Evolutionary conservation across 192 early-diverging fungal species (phyloP).

Genomic region (Martensiomyces pterosporus): DNA sequence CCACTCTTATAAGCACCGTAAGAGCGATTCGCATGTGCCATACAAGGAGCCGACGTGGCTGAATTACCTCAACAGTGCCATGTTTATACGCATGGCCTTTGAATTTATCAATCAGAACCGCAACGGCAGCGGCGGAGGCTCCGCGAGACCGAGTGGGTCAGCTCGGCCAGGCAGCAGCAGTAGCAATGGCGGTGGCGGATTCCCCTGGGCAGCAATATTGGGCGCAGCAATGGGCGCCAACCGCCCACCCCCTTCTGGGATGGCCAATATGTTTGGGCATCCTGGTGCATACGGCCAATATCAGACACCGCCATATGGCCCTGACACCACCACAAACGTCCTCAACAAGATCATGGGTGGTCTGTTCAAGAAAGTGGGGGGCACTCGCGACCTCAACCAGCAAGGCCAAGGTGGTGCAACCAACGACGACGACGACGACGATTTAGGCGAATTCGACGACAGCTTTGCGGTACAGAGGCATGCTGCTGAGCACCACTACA

Average conservation of each 20-base stretch:
- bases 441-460: constrained; percentile 30
- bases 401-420: no score
- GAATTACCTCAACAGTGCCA: constrained; percentile 19
- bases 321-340: constrained; percentile 26
- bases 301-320: no score
- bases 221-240: not conserved
- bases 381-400: constrained; percentile 40
- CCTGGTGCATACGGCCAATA: not conserved
- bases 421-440: constrained; percentile 2
- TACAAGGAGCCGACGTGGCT: constrained; percentile 34
- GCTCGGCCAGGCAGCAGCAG: constrained; percentile 1
- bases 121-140: constrained; percentile 3
- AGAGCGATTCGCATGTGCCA: constrained; percentile 9
- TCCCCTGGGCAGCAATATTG: not conserved
- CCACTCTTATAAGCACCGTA: constrained; percentile 23
- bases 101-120: constrained; percentile 11
- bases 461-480: constrained; percentile 28
- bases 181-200: constrained; percentile 15
- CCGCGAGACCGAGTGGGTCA: constrained; percentile 7
- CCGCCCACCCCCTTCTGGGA: no score
- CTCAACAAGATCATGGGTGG: constrained; percentile 42
- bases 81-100: constrained; percentile 23
- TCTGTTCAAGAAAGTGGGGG: constrained; percentile 24
- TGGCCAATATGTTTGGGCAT: no score
- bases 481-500: constrained; percentile 44